Percentiles rank a stretch among this genome's conserved stretches.
Evolutionary conservation across 2,329 filamentous ascomycete species (phyloP).

Genomic region (Xylariales sp.): DNA sequence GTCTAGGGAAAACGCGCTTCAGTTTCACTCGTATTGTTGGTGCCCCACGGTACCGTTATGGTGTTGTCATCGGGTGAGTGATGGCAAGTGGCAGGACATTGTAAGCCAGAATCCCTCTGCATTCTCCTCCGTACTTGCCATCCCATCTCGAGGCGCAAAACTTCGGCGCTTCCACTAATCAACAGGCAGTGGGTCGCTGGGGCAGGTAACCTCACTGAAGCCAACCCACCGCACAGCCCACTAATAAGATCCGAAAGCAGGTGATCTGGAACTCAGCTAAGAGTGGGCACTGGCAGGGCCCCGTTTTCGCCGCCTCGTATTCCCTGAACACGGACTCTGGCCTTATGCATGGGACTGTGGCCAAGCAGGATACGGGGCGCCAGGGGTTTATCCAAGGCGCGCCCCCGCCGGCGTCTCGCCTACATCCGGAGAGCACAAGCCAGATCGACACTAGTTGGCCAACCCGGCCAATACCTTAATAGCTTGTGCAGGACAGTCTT

Average conservation of each 20-base stretch:
- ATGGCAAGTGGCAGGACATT: no score
- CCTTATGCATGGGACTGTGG: conserved; percentile 6
- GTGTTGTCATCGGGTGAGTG: no score
- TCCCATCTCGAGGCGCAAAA: no score
- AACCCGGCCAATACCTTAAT: conserved; percentile 6
- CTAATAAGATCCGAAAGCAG: conserved; percentile 6
- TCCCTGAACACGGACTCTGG: conserved; percentile 13
- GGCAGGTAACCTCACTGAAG: no score
- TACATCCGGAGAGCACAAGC: conserved; percentile 2
- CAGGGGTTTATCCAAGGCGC: conserved; percentile 1
- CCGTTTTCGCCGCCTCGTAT: conserved; percentile 22
- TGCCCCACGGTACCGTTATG: conserved; percentile 1
- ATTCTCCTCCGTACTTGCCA: no score
- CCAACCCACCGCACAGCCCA: neutral
- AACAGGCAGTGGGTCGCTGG: no score
- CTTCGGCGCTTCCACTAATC: no score
- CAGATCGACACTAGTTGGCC: conserved; percentile 11
- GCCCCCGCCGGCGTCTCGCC: neutral
- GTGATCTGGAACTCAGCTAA: conserved; percentile 1
- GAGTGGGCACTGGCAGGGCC: conserved; percentile 5
- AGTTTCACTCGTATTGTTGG: conserved; percentile 7
- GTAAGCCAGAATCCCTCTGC: no score
- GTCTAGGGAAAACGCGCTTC: conserved; percentile 6
- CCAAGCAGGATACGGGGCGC: neutral
- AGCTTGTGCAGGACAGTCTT: conserved; percentile 11